A percentile compares a stretch with the other conserved stretches of the same genome.
phyloP scores from a whole-genome alignment of 805 yeast genomes.

The Candida tallmaniae region DNA sequence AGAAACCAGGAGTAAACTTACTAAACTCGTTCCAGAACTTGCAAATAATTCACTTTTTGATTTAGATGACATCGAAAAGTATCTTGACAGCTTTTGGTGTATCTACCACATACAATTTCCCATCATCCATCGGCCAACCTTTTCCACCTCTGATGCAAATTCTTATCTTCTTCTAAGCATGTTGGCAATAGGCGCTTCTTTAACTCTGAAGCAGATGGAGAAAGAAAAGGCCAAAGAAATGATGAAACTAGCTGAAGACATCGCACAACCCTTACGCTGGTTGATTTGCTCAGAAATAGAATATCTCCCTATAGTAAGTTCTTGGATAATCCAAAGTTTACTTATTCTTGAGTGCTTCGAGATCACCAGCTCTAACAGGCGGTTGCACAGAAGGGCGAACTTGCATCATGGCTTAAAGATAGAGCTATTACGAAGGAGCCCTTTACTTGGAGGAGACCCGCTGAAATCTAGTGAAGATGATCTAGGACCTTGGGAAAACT shows the following conservation, averaged over 20 bases:
- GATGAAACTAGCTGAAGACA: slow-evolving; percentile 35
- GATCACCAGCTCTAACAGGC: slow-evolving; percentile 58
- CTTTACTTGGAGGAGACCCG: slow-evolving; percentile 35
- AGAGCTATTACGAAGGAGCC: slow-evolving; percentile 16
- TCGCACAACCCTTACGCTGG: slow-evolving; percentile 60
- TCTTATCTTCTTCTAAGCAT: slow-evolving; percentile 49
- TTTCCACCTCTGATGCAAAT: slow-evolving; percentile 41
- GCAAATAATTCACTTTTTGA: not conserved
- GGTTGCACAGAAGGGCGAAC: slow-evolving; percentile 69
- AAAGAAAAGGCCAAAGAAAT: slow-evolving; percentile 7
- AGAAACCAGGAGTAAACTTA: slow-evolving; percentile 2
- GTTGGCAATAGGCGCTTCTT: slow-evolving; percentile 50
- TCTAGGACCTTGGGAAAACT: slow-evolving; percentile 17
- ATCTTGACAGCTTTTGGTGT: slow-evolving; percentile 41
- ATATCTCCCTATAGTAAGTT: slow-evolving; percentile 63
- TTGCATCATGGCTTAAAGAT: slow-evolving; percentile 71
- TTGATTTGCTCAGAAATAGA: slow-evolving; percentile 59
- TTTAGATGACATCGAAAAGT: slow-evolving; percentile 4
- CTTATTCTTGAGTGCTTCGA: slow-evolving; percentile 69
- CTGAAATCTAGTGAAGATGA: slow-evolving; percentile 8
- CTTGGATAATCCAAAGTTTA: slow-evolving; percentile 70
- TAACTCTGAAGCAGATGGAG: slow-evolving; percentile 15
- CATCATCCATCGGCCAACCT: slow-evolving; percentile 54
- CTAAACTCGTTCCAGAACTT: slow-evolving; percentile 4
- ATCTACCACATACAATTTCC: slow-evolving; percentile 53